These are phyloP conservation scores for Nemophila menziesii DNA, from an alignment of 257 asterid genomes.

Conservation along the genomic window DNA sequence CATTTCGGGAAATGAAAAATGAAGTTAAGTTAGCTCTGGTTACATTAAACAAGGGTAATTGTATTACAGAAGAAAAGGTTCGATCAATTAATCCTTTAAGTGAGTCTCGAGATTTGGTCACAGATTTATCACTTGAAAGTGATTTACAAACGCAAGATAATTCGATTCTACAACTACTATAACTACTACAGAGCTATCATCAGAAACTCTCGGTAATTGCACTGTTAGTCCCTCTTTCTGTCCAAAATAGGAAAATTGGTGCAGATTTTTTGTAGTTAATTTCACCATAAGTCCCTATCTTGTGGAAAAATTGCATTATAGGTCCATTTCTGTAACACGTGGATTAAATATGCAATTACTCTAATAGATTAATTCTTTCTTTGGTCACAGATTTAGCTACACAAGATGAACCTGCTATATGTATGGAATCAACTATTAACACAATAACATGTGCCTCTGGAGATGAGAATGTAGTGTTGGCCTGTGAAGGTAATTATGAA, in stretches of 20 bases:
- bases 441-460: conserved; percentile 2
- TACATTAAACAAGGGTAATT: not conserved
- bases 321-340: too few species aligned
- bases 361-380: not conserved
- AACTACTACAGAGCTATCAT: conserved; percentile 11
- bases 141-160: conserved; percentile 18
- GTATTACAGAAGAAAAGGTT: conserved; percentile 3
- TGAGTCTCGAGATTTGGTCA: conserved; percentile 11
- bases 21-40: not conserved
- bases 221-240: too few species aligned
- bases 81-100: conserved; percentile 11
- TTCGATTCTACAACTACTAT: conserved; percentile 18
- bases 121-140: conserved; percentile 16
- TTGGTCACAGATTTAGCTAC: conserved; percentile 7
- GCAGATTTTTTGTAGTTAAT: not conserved
- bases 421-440: not conserved
- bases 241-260: too few species aligned
- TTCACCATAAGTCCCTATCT: too few species aligned
- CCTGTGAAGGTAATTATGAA: conserved; percentile 22
- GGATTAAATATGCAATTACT: too few species aligned
- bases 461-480: conserved; percentile 10
- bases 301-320: too few species aligned
- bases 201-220: conserved; percentile 29
- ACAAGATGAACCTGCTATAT: conserved; percentile 1
- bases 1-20: conserved; percentile 17